Percentiles rank a stretch among this genome's conserved stretches.
These are phyloP conservation scores for Fragilaria crotonensis DNA, from an alignment of 108 stramenopile species.

Conservation along the genomic window DNA sequence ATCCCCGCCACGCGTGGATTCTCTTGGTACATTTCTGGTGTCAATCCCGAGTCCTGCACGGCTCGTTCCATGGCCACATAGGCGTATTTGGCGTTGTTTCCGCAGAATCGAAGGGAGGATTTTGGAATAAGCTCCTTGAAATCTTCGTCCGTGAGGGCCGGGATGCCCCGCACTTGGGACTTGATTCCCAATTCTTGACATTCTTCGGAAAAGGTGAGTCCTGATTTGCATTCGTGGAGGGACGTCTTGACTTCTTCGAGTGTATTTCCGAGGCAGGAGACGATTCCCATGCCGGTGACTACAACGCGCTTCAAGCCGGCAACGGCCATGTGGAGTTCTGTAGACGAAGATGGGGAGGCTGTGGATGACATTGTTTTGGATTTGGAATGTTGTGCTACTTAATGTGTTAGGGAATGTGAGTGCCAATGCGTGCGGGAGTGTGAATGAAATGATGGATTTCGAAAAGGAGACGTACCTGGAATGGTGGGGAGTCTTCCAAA, in stretches of 20 bases:
- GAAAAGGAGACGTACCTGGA: no score
- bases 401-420: no score
- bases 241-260: constrained; percentile 79
- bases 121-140: constrained; percentile 86
- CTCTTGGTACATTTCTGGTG: constrained; percentile 76
- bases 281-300: constrained; percentile 91
- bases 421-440: no score
- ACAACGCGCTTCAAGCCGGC: constrained; percentile 58
- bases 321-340: constrained; percentile 29
- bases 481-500: no score
- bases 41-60: constrained; percentile 71
- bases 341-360: no score
- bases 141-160: constrained; percentile 62
- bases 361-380: no score
- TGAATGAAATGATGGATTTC: no score
- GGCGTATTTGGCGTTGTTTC: constrained; percentile 85
- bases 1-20: constrained; percentile 84
- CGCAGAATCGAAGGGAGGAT: constrained; percentile 72
- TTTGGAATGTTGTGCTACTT: no score
- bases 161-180: constrained; percentile 73
- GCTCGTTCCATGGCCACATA: constrained; percentile 84
- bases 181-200: constrained; percentile 86
- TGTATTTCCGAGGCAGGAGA: constrained; percentile 86
- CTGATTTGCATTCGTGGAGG: constrained; percentile 55
- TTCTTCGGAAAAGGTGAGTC: constrained; percentile 65